phyloP scores from a whole-genome alignment of 169 alveolate species.

The Plasmodium ovale region DNA sequence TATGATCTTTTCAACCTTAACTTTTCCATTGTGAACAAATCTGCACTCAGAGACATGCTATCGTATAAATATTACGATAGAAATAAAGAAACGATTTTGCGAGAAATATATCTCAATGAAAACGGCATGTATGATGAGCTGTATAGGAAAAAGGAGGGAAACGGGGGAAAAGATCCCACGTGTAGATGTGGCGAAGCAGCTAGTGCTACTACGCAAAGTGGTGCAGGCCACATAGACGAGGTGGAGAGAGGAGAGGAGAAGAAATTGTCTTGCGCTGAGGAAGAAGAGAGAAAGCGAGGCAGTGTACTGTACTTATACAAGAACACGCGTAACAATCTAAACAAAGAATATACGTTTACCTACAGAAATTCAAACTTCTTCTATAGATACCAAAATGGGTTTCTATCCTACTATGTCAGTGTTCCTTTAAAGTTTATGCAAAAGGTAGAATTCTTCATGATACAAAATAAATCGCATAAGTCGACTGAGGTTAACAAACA shows the following conservation, averaged over 20 bases:
- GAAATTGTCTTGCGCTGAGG: not conserved
- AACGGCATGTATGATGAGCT: slow-evolving; percentile 33
- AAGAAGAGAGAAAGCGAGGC: not conserved
- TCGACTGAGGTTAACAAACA: not conserved
- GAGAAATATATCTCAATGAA: slow-evolving; percentile 50
- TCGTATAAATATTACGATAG: slow-evolving; percentile 26
- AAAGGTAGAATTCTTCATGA: slow-evolving; percentile 32
- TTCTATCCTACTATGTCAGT: slow-evolving; percentile 42
- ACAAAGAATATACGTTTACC: slow-evolving; percentile 42
- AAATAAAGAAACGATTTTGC: slow-evolving; percentile 38
- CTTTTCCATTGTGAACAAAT: slow-evolving; percentile 1
- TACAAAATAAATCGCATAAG: slow-evolving; percentile 16
- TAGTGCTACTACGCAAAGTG: not conserved
- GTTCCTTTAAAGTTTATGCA: slow-evolving; percentile 33
- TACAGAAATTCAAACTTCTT: slow-evolving; percentile 46
- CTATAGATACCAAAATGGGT: slow-evolving; percentile 37
- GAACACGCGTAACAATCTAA: slow-evolving; percentile 33
- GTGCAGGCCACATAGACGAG: not conserved
- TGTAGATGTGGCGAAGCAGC: not conserved
- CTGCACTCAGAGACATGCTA: slow-evolving; percentile 3
- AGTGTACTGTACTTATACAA: slow-evolving; percentile 39
- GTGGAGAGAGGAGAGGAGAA: not conserved
- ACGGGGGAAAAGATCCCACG: not conserved
- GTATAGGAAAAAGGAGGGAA: not conserved
- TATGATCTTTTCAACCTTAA: slow-evolving; percentile 30